Evolutionary conservation across 2,329 filamentous ascomycete genomes (phyloP).

Genomic region (Pyrenophora seminiperda): DNA sequence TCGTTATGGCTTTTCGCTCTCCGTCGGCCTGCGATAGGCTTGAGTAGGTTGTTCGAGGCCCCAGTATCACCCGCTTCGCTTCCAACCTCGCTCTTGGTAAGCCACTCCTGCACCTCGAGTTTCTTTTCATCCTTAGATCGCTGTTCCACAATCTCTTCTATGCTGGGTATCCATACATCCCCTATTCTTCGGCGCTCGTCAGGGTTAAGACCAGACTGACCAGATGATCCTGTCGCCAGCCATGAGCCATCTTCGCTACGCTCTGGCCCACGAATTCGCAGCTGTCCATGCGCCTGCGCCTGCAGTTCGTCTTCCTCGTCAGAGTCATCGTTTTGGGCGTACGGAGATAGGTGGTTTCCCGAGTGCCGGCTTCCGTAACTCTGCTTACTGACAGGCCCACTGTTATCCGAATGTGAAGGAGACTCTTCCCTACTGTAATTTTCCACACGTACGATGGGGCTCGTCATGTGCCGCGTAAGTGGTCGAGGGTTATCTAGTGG

Average conservation of each 20-base stretch:
- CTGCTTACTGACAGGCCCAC: conserved; percentile 42
- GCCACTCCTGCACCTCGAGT: conserved; percentile 60
- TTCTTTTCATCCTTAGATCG: conserved; percentile 58
- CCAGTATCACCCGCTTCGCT: conserved; percentile 53
- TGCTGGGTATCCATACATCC: conserved; percentile 53
- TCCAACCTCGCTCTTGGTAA: conserved; percentile 53
- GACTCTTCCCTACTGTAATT: conserved; percentile 46
- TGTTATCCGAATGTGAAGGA: conserved; percentile 42
- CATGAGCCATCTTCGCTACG: conserved; percentile 56
- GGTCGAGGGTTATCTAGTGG: conserved; percentile 36
- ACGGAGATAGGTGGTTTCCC: conserved; percentile 47
- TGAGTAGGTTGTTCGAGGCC: conserved; percentile 33
- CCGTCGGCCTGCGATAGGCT: conserved; percentile 43
- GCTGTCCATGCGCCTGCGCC: conserved; percentile 24
- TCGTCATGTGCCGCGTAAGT: conserved; percentile 40
- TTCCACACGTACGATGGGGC: conserved; percentile 48
- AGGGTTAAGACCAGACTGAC: conserved; percentile 56
- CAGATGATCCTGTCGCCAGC: conserved; percentile 47
- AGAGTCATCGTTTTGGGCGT: conserved; percentile 41
- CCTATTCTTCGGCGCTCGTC: conserved; percentile 49
- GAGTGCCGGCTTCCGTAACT: conserved; percentile 44
- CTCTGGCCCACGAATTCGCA: conserved; percentile 40
- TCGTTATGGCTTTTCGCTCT: conserved; percentile 57
- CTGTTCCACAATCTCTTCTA: conserved; percentile 57
- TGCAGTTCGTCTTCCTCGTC: conserved; percentile 39